These are phyloP conservation scores for Actinomucor elegans DNA, from an alignment of 371 early-diverging fungal species.

Conservation along the genomic window DNA sequence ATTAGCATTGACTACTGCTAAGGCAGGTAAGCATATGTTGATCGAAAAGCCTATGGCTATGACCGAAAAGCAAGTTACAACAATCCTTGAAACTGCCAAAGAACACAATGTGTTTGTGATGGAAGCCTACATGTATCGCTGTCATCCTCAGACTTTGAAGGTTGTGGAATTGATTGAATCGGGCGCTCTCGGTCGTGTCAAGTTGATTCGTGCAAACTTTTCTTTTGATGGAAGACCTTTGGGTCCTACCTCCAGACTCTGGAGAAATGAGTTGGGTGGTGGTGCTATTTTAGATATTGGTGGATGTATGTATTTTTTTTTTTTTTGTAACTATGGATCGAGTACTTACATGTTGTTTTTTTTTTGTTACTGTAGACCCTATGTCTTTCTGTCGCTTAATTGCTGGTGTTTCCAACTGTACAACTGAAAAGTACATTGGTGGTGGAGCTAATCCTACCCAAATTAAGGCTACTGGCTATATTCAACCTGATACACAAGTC, in stretches of 20 bases:
- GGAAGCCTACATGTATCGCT: constrained; percentile 56
- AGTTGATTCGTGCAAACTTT: constrained; percentile 39
- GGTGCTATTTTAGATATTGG: constrained; percentile 53
- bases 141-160: constrained; percentile 45
- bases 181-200: constrained; percentile 39
- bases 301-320: constrained; percentile 35
- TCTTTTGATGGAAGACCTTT: constrained; percentile 37
- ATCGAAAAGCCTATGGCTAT: constrained; percentile 56
- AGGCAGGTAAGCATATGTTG: constrained; percentile 47
- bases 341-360: too few relatives aligned
- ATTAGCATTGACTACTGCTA: constrained; percentile 29
- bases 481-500: constrained; percentile 41
- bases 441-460: constrained; percentile 25
- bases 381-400: constrained; percentile 46
- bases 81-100: constrained; percentile 32
- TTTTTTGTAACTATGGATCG: not conserved
- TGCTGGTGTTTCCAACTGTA: constrained; percentile 31
- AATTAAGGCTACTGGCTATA: constrained; percentile 40
- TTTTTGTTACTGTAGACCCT: constrained; percentile 28
- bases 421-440: not conserved
- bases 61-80: constrained; percentile 35
- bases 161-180: constrained; percentile 29
- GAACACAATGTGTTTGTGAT: constrained; percentile 37
- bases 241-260: constrained; percentile 40
- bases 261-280: constrained; percentile 48